Conservation (phyloP, 495 filamentous ascomycete genomes). For the Aspergillus affinis region DNA sequence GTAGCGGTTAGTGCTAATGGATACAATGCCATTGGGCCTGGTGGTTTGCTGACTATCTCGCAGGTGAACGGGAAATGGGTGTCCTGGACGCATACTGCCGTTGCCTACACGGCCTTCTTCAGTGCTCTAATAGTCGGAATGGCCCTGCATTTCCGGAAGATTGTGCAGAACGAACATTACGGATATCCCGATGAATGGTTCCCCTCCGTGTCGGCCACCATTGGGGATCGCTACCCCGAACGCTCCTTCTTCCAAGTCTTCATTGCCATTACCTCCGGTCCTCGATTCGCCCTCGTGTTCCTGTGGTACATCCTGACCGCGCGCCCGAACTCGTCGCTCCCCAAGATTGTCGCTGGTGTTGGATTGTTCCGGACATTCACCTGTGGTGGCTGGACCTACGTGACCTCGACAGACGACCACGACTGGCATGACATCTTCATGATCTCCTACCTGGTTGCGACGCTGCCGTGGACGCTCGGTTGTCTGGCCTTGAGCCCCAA, state of each 20-base stretch:
- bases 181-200: constrained; percentile 99
- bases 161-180: constrained; percentile 96
- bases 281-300: constrained; percentile 86
- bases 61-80: constrained; percentile 90
- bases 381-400: constrained; percentile 98
- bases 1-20: constrained; percentile 55
- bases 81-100: constrained; percentile 78
- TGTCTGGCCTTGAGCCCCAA: constrained; percentile 86
- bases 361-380: constrained; percentile 89
- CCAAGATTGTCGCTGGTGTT: constrained; percentile 76
- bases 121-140: constrained; percentile 85
- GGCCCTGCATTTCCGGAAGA: constrained; percentile 90
- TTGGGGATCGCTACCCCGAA: constrained; percentile 96
- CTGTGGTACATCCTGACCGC: constrained; percentile 91
- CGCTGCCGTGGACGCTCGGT: constrained; percentile 92
- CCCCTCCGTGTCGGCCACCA: constrained; percentile 97
- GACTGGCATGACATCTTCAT: constrained; percentile 99
- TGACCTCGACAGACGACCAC: constrained; percentile 98
- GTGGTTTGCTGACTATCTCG: constrained; percentile 6
- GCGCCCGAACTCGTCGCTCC: constrained; percentile 67
- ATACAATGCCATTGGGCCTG: constrained; percentile 9
- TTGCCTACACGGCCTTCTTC: constrained; percentile 88
- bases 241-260: constrained; percentile 95
- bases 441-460: constrained; percentile 95
- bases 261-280: constrained; percentile 93